Base-by-base conservation (phyloP, 208 protist species). In the Leishmania martiniquensis region DNA sequence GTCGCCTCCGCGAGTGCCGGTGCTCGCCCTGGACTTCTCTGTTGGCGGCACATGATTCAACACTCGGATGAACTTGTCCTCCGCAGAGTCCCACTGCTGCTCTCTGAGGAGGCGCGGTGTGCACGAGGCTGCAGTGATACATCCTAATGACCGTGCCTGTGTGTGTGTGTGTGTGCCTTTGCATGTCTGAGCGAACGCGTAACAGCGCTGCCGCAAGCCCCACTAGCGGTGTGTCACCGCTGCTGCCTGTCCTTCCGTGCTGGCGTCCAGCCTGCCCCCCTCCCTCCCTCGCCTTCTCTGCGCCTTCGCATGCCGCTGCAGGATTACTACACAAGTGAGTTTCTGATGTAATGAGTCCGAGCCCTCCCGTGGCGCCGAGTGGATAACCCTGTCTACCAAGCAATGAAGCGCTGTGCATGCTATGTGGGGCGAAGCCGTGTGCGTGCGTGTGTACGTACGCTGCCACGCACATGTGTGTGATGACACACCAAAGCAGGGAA, bases 401-500 rank as follows among this genome's bases (percentile, higher is more conserved):
- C 55, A 45, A 49, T 76, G 55, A 54, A 12, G 12, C 37, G 62
- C 52, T 57, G 52, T 7, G 52, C n/a, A 6, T 32, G 4, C n/a
- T 39, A 34, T 68, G 63, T 42, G 63, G 32, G 34, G 25, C 54
- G 54, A 59, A 12, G 54, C 29, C 25, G 54, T 52, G 32, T 42
- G 25, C 55, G 37, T 32, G 67, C n/a, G n/a, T n/a, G n/a, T n/a
- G n/a, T n/a, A 66, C 29, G 37, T 10, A 42, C 60, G 5, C 60
- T 34, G 6, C 60, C 17, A 2, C 60, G 37, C 37, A 25, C 29
- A 51, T 62, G 59, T 44, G 57, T 45, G 44, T 85, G 72, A 79
- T 81, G 67, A 84, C 60, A 81, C 71, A 78, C 79, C 75, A 84
- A 87, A 87, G 83, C 74, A 84, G 79, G 76, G 75, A 82, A 79